A percentile compares a stretch with the other conserved stretches of the same genome.
Conservation (phyloP, 2,329 filamentous ascomycete species). For the Talaromyces sp. region DNA sequence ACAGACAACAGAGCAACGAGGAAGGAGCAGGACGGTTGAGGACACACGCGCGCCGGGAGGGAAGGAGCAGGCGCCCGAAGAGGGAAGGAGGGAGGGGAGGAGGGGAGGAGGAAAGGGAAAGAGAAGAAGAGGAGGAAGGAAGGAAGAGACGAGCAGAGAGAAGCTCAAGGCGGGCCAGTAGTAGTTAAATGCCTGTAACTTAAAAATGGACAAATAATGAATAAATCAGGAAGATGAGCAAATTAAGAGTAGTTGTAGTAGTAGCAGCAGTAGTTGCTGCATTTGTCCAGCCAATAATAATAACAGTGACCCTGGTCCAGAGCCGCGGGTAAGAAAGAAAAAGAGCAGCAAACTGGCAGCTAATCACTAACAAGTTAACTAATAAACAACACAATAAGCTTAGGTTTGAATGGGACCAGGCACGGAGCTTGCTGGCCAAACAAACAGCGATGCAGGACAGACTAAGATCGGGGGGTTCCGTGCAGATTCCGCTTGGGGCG, state of each 20-base stretch:
- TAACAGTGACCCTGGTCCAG: no score
- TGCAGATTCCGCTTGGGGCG: slow-evolving; percentile 10
- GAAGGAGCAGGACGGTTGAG: neutral
- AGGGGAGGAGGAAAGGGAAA: slow-evolving; percentile 9
- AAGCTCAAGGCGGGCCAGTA: slow-evolving; percentile 14
- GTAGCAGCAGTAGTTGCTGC: neutral
- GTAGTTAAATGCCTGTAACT: neutral
- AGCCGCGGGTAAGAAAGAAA: neutral
- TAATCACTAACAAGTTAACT: neutral
- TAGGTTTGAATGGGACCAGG: neutral
- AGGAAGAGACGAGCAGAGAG: slow-evolving; percentile 12
- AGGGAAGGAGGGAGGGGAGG: neutral
- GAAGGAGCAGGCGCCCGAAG: neutral
- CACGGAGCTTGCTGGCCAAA: neutral
- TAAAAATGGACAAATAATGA: neutral
- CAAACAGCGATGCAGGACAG: neutral
- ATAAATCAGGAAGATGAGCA: neutral
- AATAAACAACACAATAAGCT: slow-evolving; percentile 7
- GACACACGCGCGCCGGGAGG: neutral
- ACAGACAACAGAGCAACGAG: neutral
- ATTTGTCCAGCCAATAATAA: neutral
- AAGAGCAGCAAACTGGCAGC: neutral
- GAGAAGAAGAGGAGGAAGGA: slow-evolving; percentile 16
- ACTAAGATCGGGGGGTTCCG: slow-evolving; percentile 9
- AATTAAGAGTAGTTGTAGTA: neutral